These are phyloP conservation scores for Elongisporangium undulatum DNA, from an alignment of 352 stramenopile genomes.

Conservation along the genomic window DNA sequence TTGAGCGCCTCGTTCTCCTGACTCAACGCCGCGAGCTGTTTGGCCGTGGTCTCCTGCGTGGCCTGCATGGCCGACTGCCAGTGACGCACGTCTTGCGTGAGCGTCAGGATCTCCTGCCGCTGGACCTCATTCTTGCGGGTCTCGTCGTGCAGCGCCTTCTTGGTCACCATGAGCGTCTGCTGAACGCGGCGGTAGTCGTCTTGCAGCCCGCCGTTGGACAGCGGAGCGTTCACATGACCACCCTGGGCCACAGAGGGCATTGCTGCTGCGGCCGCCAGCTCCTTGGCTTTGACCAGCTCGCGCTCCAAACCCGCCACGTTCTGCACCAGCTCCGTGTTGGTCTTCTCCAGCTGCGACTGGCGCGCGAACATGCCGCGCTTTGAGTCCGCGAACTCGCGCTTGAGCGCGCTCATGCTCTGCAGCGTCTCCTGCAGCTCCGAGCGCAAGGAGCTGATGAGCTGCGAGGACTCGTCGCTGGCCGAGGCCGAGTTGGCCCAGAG, in stretches of 20 bases:
- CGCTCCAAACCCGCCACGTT: slow-evolving; percentile 60
- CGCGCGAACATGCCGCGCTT: slow-evolving; percentile 70
- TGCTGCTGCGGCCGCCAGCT: slow-evolving; percentile 9
- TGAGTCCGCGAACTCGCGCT: slow-evolving; percentile 56
- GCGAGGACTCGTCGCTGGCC: slow-evolving; percentile 61
- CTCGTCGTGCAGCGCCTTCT: slow-evolving; percentile 77
- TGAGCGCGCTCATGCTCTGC: slow-evolving; percentile 44
- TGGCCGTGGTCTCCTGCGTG: slow-evolving; percentile 26
- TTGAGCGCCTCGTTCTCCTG: slow-evolving; percentile 46
- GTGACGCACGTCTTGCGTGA: slow-evolving; percentile 48
- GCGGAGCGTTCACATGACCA: slow-evolving; percentile 5
- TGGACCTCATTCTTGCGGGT: slow-evolving; percentile 58
- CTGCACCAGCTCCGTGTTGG: slow-evolving; percentile 66
- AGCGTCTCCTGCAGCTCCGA: slow-evolving; percentile 67
- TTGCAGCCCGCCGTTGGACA: slow-evolving; percentile 1
- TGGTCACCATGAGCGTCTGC: slow-evolving; percentile 59
- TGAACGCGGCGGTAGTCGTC: slow-evolving; percentile 61
- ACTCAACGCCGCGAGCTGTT: slow-evolving; percentile 28
- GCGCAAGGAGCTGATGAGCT: slow-evolving; percentile 53
- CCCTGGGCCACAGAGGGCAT: slow-evolving; percentile 1
- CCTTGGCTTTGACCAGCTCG: slow-evolving; percentile 43
- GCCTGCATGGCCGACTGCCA: slow-evolving; percentile 36
- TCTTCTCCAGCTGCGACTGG: slow-evolving; percentile 71
- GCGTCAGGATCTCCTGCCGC: slow-evolving; percentile 52
- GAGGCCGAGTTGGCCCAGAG: slow-evolving; percentile 64